Evolutionary conservation across 2,329 filamentous ascomycete genomes (phyloP).

Genomic region (Sarocladium oryzae): DNA sequence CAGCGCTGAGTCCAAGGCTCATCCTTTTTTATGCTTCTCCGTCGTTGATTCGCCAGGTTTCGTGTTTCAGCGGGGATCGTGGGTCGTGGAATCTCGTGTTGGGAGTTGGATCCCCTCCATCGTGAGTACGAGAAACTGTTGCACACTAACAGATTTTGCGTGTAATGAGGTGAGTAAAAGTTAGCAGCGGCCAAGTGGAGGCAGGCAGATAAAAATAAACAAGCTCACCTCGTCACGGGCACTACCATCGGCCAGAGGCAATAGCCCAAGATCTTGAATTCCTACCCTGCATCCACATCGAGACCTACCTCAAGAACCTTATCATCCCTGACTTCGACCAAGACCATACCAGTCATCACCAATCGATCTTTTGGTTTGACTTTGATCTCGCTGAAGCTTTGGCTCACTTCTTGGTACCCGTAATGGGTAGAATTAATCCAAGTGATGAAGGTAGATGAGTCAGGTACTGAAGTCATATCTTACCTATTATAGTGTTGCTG

Average conservation of each 20-base stretch:
- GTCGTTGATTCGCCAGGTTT: not conserved
- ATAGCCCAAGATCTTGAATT: not conserved
- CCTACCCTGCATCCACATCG: not conserved
- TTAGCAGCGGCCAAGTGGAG: not conserved
- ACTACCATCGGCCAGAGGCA: not conserved
- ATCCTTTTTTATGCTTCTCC: not conserved
- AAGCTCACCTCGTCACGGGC: not conserved
- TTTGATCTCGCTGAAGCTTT: no score
- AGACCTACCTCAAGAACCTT: no score
- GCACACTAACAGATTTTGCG: not conserved
- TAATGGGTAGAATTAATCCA: no score
- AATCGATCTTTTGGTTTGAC: no score
- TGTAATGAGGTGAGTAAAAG: not conserved
- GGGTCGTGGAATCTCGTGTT: constrained; percentile 8
- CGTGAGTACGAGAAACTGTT: not conserved
- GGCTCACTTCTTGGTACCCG: no score
- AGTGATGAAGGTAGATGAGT: no score
- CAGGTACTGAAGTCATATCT: no score
- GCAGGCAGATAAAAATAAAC: constrained; percentile 1
- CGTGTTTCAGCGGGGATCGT: constrained; percentile 1
- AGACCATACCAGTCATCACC: no score
- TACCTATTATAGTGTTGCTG: no score
- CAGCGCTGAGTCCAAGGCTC: not conserved
- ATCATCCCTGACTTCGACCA: no score
- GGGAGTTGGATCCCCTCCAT: not conserved